A percentile compares a stretch with the other conserved stretches of the same genome.
Conservation (phyloP, 805 yeast genomes). For the Citeromyces matritensis region DNA sequence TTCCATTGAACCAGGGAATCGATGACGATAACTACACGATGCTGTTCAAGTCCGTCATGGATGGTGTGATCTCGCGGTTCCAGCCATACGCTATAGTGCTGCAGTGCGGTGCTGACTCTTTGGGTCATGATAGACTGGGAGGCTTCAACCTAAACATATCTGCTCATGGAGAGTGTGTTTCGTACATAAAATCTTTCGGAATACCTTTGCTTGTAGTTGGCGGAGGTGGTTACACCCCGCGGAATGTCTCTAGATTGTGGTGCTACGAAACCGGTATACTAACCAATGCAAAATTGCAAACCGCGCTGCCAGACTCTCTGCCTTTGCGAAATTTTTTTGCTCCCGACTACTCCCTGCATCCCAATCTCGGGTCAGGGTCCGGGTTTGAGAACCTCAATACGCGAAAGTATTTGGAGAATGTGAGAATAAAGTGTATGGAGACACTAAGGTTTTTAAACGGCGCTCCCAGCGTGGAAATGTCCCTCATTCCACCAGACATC, state of each 20-base stretch:
- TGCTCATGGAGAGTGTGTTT: conserved; percentile 94
- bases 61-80: conserved; percentile 80
- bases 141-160: conserved; percentile 84
- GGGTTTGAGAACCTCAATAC: conserved; percentile 77
- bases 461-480: conserved; percentile 93
- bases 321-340: conserved; percentile 78
- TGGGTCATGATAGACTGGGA: conserved; percentile 87
- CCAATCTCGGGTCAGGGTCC: conserved; percentile 65
- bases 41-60: conserved; percentile 71
- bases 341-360: conserved; percentile 85
- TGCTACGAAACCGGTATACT: conserved; percentile 88
- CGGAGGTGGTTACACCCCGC: conserved; percentile 96
- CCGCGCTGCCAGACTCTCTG: conserved; percentile 57
- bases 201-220: conserved; percentile 86
- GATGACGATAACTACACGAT: conserved; percentile 78
- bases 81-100: conserved; percentile 90
- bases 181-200: conserved; percentile 76
- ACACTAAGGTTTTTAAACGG: conserved; percentile 70
- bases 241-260: conserved; percentile 92
- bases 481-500: conserved; percentile 64
- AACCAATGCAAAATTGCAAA: conserved; percentile 61
- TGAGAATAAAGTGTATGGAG: conserved; percentile 63
- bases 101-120: conserved; percentile 95
- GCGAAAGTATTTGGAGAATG: conserved; percentile 68
- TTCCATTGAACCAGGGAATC: conserved; percentile 89